These are phyloP conservation scores for Aspergillus sclerotiicarbonarius DNA, from an alignment of 495 filamentous ascomycete genomes.

Conservation along the genomic window DNA sequence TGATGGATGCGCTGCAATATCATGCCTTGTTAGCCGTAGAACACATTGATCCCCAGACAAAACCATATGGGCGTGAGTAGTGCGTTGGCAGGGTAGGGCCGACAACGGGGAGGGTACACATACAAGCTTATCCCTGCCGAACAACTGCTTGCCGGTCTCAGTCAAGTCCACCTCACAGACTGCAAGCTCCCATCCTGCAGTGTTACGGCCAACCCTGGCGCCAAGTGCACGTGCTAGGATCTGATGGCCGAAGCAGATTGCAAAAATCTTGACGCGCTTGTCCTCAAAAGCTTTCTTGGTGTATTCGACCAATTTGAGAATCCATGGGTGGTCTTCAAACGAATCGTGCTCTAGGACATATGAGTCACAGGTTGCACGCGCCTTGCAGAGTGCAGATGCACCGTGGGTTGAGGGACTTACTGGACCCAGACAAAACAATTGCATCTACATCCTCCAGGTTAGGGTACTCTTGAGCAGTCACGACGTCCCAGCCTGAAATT, in stretches of 20 bases:
- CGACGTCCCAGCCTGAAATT: slow-evolving; percentile 67
- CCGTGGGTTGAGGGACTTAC: slow-evolving; percentile 26
- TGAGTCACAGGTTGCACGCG: background rate
- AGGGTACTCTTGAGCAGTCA: slow-evolving; percentile 60
- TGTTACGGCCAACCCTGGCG: slow-evolving; percentile 61
- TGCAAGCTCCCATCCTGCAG: slow-evolving; percentile 76
- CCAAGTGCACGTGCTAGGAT: slow-evolving; percentile 78
- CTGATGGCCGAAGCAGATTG: slow-evolving; percentile 91
- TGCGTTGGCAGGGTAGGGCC: background rate
- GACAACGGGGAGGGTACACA: slow-evolving; percentile 20
- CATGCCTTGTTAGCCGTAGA: slow-evolving; percentile 3
- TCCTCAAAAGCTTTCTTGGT: slow-evolving; percentile 56
- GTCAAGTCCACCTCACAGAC: slow-evolving; percentile 72
- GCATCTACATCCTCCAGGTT: slow-evolving; percentile 72
- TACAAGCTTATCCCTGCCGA: slow-evolving; percentile 68
- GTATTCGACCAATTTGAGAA: slow-evolving; percentile 70
- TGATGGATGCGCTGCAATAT: slow-evolving; percentile 70
- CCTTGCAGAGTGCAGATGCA: background rate
- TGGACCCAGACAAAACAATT: slow-evolving; percentile 75
- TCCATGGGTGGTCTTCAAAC: slow-evolving; percentile 74
- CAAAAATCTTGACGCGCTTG: slow-evolving; percentile 64
- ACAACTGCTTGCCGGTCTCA: slow-evolving; percentile 66
- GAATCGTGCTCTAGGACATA: slow-evolving; percentile 50
- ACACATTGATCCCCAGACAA: background rate
- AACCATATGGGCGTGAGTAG: background rate